Conservation (phyloP, 2,329 filamentous ascomycete species). For the Ophiobolus disseminans region DNA sequence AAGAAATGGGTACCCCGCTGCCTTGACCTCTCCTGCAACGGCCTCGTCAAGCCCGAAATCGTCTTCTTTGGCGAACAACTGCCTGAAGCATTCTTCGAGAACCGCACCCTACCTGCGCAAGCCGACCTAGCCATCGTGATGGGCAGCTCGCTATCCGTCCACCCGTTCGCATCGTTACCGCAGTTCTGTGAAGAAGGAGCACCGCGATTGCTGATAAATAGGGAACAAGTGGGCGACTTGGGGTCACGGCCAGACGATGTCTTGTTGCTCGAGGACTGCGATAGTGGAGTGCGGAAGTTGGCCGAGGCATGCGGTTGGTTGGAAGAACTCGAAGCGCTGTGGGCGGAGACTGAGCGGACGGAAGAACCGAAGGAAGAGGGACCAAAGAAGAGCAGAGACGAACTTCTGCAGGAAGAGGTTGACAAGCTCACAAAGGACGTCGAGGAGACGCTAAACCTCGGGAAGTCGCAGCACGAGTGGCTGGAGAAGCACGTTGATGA, state of each 20-base stretch:
- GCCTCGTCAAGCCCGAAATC: constrained; percentile 91
- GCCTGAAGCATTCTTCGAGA: constrained; percentile 69
- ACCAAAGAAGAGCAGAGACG: constrained; percentile 58
- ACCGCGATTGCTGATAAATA: constrained; percentile 86
- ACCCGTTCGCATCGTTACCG: constrained; percentile 87
- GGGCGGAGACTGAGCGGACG: constrained; percentile 66
- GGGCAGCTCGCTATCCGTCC: constrained; percentile 86
- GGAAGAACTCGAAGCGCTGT: constrained; percentile 79
- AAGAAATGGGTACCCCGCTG: constrained; percentile 76
- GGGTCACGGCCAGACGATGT: constrained; percentile 85
- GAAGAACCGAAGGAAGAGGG: constrained; percentile 52
- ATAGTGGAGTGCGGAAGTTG: constrained; percentile 78
- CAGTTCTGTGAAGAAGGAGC: constrained; percentile 65
- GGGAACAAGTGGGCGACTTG: constrained; percentile 79
- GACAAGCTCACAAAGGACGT: constrained; percentile 65
- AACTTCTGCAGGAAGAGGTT: constrained; percentile 64
- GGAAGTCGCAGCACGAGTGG: constrained; percentile 41
- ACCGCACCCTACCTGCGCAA: constrained; percentile 60
- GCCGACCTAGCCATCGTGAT: constrained; percentile 85
- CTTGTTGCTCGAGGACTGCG: constrained; percentile 80
- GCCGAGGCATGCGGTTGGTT: constrained; percentile 84
- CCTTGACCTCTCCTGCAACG: constrained; percentile 66
- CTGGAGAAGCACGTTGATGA: constrained; percentile 41
- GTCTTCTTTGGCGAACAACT: constrained; percentile 88
- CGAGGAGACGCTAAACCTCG: constrained; percentile 58